A percentile compares a stretch with the other conserved stretches of the same genome.
These are phyloP conservation scores for Penicillium dipodomyicola DNA, from an alignment of 495 filamentous ascomycete genomes.

Conservation along the genomic window DNA sequence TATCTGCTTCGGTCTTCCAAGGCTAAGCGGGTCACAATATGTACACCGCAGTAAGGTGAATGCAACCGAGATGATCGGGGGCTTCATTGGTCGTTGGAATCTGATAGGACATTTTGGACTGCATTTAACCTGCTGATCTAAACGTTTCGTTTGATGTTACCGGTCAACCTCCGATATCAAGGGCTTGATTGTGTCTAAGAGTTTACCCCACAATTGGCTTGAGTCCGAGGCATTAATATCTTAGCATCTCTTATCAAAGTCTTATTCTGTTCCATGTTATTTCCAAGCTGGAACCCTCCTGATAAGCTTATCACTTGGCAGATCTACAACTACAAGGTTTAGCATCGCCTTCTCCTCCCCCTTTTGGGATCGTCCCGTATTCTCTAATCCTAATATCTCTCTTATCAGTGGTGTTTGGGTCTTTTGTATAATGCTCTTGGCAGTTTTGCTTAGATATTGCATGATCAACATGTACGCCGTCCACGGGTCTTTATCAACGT, in stretches of 20 bases:
- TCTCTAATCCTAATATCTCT: conserved; percentile 6
- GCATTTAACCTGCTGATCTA: neutral
- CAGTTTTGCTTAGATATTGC: neutral
- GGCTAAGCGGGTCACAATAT: neutral
- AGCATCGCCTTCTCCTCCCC: conserved; percentile 36
- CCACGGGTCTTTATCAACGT: conserved; percentile 16
- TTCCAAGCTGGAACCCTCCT: neutral
- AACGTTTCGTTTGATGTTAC: neutral
- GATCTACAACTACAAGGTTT: conserved; percentile 7
- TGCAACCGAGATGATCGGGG: neutral
- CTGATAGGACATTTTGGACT: neutral
- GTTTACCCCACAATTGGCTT: neutral
- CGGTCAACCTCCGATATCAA: neutral
- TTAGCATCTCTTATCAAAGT: neutral
- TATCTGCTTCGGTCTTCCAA: neutral
- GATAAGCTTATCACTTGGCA: conserved; percentile 38
- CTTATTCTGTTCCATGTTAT: too few relatives aligned
- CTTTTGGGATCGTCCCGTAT: conserved; percentile 17
- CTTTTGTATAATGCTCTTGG: conserved; percentile 6
- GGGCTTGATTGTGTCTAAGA: neutral
- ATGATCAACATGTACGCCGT: conserved; percentile 7
- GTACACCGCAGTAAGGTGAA: neutral
- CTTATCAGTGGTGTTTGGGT: conserved; percentile 20
- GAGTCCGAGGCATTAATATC: neutral
- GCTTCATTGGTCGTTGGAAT: neutral